phyloP scores from a whole-genome alignment of 1,284 basidiomycete genomes.

The Puccinia polysora region DNA sequence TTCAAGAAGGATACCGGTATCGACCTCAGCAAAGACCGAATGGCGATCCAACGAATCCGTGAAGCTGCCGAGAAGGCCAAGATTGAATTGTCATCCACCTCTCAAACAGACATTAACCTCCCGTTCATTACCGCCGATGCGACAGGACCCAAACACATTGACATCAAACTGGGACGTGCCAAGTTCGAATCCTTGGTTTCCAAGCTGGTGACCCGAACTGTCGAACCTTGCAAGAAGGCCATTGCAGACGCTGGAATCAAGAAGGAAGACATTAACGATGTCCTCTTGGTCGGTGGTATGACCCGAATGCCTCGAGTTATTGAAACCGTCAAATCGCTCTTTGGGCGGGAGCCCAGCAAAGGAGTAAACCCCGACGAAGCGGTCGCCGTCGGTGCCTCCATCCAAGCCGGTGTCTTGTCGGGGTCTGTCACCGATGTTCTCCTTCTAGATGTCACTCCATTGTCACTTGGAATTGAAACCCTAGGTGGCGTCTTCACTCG shows the following conservation, averaged over 20 bases:
- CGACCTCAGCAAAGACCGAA: slow-evolving; percentile 76
- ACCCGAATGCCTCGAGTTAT: slow-evolving; percentile 92
- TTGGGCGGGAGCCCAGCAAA: slow-evolving; percentile 92
- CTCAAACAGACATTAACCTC: slow-evolving; percentile 90
- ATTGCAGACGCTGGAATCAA: slow-evolving; percentile 86
- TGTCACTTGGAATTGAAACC: slow-evolving; percentile 84
- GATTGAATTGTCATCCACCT: slow-evolving; percentile 89
- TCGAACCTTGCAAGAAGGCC: slow-evolving; percentile 98
- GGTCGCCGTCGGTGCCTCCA: slow-evolving; percentile 85
- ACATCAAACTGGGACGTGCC: slow-evolving; percentile 77
- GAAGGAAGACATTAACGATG: slow-evolving; percentile 85
- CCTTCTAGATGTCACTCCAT: slow-evolving; percentile 88
- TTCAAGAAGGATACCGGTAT: slow-evolving; percentile 91
- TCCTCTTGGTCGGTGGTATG: slow-evolving; percentile 98
- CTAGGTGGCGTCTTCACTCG: slow-evolving; percentile 97
- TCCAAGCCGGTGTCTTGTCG: slow-evolving; percentile 90
- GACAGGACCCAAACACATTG: slow-evolving; percentile 93
- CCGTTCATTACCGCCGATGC: slow-evolving; percentile 96
- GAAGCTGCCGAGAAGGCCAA: slow-evolving; percentile 99
- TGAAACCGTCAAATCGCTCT: slow-evolving; percentile 86
- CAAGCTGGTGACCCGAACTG: slow-evolving; percentile 77
- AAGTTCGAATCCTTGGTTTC: slow-evolving; percentile 83
- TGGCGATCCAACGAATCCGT: slow-evolving; percentile 98
- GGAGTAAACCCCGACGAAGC: slow-evolving; percentile 97
- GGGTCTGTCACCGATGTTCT: slow-evolving; percentile 96